Base-by-base conservation (phyloP, 805 yeast species). In the Lachancea meyersii region DNA sequence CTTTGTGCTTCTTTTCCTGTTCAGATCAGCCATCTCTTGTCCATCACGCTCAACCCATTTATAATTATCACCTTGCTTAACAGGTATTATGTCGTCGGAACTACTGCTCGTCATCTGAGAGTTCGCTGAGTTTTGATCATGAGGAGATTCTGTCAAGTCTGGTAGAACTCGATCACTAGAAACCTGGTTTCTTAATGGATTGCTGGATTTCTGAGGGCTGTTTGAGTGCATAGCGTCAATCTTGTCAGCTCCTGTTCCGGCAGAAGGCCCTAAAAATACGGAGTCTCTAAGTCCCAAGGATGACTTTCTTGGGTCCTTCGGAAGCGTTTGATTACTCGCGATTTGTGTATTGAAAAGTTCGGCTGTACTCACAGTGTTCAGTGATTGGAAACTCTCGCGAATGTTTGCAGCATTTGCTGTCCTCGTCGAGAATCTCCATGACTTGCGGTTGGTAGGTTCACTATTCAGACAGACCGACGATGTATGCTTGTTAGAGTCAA, bases 361-460 rank as follows among this genome's bases (percentile, higher is more conserved):
- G 39, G 82, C 86, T 1, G 96, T 86, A 24, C 89, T 80, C 26
- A 89, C 89, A 0, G 96, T 87, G 21, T 87, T 88, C 44, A 83
- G 55, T 0, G 96, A 85, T 30, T 74, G 75, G 43, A 77, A 70
- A 8, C 94, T 82, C 27, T 76, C 79, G 58, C 91, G 76, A 35
- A 76, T 44, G 20, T 48, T 20, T 19, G 69, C 49, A 70, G 24
- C 67, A n/a, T 69, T 72, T 67, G 32, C 59, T 51, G 32, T 58
- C 59, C 20, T 59, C 53, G 14, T 58, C 53, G 50, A 67, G 33
- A 64, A 64, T 54, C 88, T 69, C 89, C 89, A 82, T 4, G 82
- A 81, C 54, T 55, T 74, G 68, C 52, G 70, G 57, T 42, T 62
- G 3, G 58, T 59, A 3, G 67, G 65, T 35, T 55, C 59, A 17